Base-by-base conservation (phyloP, 2,329 filamentous ascomycete species). In the Hymenoscyphus occultus region DNA sequence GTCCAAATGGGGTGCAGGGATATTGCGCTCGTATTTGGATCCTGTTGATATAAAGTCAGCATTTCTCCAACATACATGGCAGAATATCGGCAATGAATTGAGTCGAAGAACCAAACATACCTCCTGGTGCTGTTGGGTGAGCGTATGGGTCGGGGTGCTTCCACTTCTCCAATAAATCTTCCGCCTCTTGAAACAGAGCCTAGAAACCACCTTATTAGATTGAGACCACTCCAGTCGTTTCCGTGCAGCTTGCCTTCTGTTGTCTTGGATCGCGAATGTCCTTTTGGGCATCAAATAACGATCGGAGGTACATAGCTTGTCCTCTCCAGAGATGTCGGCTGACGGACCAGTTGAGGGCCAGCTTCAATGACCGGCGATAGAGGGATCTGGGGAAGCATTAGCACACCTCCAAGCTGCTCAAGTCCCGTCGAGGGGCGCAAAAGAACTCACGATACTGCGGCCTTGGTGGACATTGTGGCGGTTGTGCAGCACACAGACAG, bases 141-240 rank as follows among this genome's bases (percentile, higher is more conserved):
- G 86, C 83, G 77, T 97, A 98, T 39, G 95, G 93, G 77, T 99
- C 95, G 3, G 95, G 95, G 76, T 99, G 95, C 81, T 98, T 98
- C 94, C 94, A 99, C 78, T 89, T 91, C 74, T 95, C 87, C 68
- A 99, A 81, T 65, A 97, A 77, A 72, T 90, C 90, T 78, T 98
- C 93, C 4, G 95, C 94, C 80, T 97, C 93, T 68, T 88, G 86
- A 70, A 98, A 84, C 65, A 99, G 79, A 60, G 87, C 87, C 95
- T 99, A 70, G 16, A 56, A 19, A 1, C n/a, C 32, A 35, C 6
- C 56, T n/a, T 58, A 64, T 73, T 67, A 70, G 62, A 59, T 51
- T 31, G 32, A 16, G 14, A 35, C 45, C 22, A 13, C 4, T 28
- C 32, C 32, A 4, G 31, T 14, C 14, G 28, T 10, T 54, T 31